Base-by-base conservation (phyloP, 2,329 filamentous ascomycete genomes). In the Arthroderma uncinatum region DNA sequence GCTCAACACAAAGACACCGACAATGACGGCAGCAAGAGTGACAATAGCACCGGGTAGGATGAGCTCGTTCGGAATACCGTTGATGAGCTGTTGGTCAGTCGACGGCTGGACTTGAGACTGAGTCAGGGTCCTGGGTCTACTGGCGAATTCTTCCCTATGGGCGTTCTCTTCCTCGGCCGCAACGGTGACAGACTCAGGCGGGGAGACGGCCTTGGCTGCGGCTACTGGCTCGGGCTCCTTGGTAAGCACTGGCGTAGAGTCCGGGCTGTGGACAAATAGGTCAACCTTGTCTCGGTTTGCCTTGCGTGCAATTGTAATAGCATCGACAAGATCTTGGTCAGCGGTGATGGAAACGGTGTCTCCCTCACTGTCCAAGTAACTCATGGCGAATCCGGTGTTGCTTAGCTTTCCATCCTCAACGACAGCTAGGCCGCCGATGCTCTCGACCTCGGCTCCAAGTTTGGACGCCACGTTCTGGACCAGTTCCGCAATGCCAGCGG, bases 281-380 rank as follows among this genome's bases (percentile, higher is more conserved):
- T 98, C 93, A 19, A 98, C 93, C 79, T 98, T 98, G 64, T 97
- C 93, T 48, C 83, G 84, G 64, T 79, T 83, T 48, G 82, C 80
- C 58, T 87, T 84, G 59, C 89, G 85, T 3, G 92, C 89, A 28
- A 97, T 80, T 19, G 85, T 79, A 63, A 98, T 89, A 1, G 93
- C 90, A 72, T 98, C 93, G 1, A 93, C 74, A 42, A 98, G 80
- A 69, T 98, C 93, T 62, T 92, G 86, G 67, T 97, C 90, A 0
- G 92, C 95, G 9, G 93, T 98, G 69, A 98, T 95, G 40, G 91
- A 95, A 14, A 98, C 90, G 0, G 89, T 91, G 69, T 98, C 93
- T 57, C 93, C 92, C 69, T 98, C 93, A 65, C 97, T 92, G 69
- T 98, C 93, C 63, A 97, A 78, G 68, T 97, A 98, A 77, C 90